Evolutionary conservation across 805 yeast species (phyloP), one percentile per base, ranked within the genome.

Genomic region (Cyberlindnera mycetangii): DNA sequence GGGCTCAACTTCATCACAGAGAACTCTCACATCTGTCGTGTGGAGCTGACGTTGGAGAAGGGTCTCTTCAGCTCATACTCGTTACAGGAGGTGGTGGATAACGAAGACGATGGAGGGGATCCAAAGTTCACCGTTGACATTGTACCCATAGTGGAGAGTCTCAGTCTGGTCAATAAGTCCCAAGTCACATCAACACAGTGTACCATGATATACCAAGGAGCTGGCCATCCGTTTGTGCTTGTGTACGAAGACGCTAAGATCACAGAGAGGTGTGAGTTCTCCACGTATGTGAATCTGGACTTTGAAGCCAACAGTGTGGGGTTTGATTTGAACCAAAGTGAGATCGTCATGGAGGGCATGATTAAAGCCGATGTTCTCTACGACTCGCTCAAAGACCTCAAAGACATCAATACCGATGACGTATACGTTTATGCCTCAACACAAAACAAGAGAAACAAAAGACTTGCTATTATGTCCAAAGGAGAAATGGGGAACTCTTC

Each of bases 401-500:
- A 74, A 44, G 83, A 79, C 41, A 61, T 79, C 10, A 70, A 70
- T 17, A 71, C 83, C 6, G 72, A 74, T 34, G 76, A 75, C 34
- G 67, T 81, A 25, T 75, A 70, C 37, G 40, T 78, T 1, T 76
- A 72, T 53, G 75, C 72, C 7, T 64, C 69, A 12, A 59, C 65
- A 7, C 53, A 50, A 7, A 56, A 49, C 18, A 45, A 54, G 19
- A 51, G 42, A 16, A 47, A 48, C 15, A 61, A 61, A 22, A 59
- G 57, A 24, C 56, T 65, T 2, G 71, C 72, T 4, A 56, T 89
- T 42, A 75, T 85, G 5, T 83, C 93, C 0, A 74, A 72, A 32
- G 86, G 92, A 10, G 85, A 81, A n/a, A 71, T 86, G 37, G 96
- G 95, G 0, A 69, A 72, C 41, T 80, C 87, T 32, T 81, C 83